Base-by-base conservation (phyloP, 176 grass and related monocot genomes). In the Hordeum marinum region DNA sequence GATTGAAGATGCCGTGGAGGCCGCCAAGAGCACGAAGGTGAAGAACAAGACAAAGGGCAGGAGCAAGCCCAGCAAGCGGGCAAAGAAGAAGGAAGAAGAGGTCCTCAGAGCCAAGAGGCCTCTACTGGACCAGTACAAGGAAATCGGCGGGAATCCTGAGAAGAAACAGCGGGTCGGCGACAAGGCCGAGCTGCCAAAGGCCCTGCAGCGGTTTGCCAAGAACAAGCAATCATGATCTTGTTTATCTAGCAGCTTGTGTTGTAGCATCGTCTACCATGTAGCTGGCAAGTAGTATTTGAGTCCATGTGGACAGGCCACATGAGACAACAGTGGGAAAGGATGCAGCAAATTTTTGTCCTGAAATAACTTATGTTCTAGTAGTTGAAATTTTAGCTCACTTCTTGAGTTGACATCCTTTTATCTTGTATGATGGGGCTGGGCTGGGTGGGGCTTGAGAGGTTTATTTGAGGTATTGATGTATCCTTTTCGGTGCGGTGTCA, bases 21-120 rank as follows among this genome's bases (percentile, higher is more conserved):
- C 84, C 0, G 88, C 91, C 40, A 98, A 98, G 75, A 85, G 74
- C 42, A 83, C 57, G 21, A 45, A 75, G 67, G 23, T 89, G 8
- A 95, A 95, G 90, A 98, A 98, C 26, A 98, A 98, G 66, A 98
- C 96, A 11, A 98, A 98, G 85, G 93, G 96, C 66, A 98, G 93
- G 84, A 96, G 78, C 83, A 98, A 98, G 68, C 91, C 96, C 9
- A 98, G 93, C 79, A 98, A 95, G 86, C 83, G 8, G 63, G 81
- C 93, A 14, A 95, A 86, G 68, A 92, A 88, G 79, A 95, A 94
- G 76, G 65, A 92, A 63, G 93, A 98, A 46, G 91, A 89, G 63
- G 89, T 95, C 77, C 89, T 95, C 39, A 92, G 83, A 77, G 88
- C 85, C 7, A 98, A 98, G 82, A 94, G 87, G 42, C 85, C 83